Conservation (phyloP, 257 asterid species). For the Leptodermis oblonga region DNA sequence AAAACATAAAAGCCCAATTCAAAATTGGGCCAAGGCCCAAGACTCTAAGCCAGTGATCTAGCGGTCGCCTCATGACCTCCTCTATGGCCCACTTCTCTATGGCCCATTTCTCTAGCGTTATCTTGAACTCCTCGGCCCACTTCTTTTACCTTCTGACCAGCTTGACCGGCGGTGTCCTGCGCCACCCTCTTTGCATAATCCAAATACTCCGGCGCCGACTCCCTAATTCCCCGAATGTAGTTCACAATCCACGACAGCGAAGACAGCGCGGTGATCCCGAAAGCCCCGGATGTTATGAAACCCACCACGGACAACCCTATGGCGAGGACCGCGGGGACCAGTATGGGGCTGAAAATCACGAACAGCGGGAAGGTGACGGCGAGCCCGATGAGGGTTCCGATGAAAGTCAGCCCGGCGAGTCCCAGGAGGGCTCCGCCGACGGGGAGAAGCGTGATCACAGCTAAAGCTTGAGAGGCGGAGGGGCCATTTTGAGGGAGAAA, state of each 20-base stretch:
- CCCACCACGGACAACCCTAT: slow-evolving; percentile 47
- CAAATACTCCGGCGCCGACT: slow-evolving; percentile 35
- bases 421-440: slow-evolving; percentile 50
- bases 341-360: slow-evolving; percentile 60
- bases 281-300: slow-evolving; percentile 57
- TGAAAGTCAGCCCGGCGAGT: slow-evolving; percentile 51
- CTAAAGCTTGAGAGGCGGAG: slow-evolving; percentile 43
- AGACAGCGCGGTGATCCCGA: slow-evolving; percentile 73
- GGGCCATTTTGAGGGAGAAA: slow-evolving; percentile 34
- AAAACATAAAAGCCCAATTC: background rate
- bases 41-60: background rate
- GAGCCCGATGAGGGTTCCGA: slow-evolving; percentile 49
- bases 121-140: slow-evolving; percentile 41
- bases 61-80: too few relatives aligned
- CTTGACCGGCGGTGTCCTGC: slow-evolving; percentile 37
- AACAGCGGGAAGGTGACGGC: slow-evolving; percentile 50
- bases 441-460: slow-evolving; percentile 60
- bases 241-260: slow-evolving; percentile 57
- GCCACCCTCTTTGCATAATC: slow-evolving; percentile 44
- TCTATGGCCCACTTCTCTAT: background rate
- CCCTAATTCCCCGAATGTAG: slow-evolving; percentile 38
- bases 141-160: slow-evolving; percentile 37
- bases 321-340: slow-evolving; percentile 58
- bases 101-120: background rate
- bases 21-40: background rate